Evolutionary conservation across 345 rosid species (phyloP).

Genomic region (Camelina hispida): DNA sequence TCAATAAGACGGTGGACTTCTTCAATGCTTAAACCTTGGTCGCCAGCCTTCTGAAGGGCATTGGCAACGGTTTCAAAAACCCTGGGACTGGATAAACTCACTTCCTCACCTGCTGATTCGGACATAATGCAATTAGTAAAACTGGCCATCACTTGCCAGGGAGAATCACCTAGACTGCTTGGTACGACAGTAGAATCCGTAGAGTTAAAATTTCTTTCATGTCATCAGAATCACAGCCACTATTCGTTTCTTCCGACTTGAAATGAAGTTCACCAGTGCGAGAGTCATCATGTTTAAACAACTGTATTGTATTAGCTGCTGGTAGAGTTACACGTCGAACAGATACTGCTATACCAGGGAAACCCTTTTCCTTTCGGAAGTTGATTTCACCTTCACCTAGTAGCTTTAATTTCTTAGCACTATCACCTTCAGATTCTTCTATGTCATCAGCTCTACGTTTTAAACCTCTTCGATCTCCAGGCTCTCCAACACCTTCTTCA

Average conservation of each 20-base stretch:
- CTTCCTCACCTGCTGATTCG: conserved; percentile 45
- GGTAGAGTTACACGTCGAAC: conserved; percentile 54
- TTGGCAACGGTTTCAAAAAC: conserved; percentile 58
- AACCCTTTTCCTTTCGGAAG: conserved; percentile 92
- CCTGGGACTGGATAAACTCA: conserved; percentile 50
- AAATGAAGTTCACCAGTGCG: conserved; percentile 46
- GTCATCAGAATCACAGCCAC: conserved; percentile 44
- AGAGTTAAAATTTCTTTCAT: conserved; percentile 49
- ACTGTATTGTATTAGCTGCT: conserved; percentile 53
- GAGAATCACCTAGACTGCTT: conserved; percentile 50
- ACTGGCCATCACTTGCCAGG: conserved; percentile 81
- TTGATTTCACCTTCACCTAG: conserved; percentile 71
- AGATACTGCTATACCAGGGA: conserved; percentile 79
- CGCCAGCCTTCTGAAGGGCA: conserved; percentile 89
- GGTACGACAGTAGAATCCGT: conserved; percentile 47
- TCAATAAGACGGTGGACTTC: conserved; percentile 58
- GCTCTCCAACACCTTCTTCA: conserved; percentile 92
- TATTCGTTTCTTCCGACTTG: conserved; percentile 39
- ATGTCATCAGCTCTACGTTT: conserved; percentile 72
- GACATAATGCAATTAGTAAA: conserved; percentile 56
- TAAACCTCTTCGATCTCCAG: conserved; percentile 75
- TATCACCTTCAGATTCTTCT: conserved; percentile 56
- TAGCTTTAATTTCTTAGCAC: conserved; percentile 64
- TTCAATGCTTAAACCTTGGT: conserved; percentile 81
- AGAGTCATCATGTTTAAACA: conserved; percentile 56